Evolutionary conservation across 805 yeast species (phyloP), one percentile per base, ranked within the genome.

Genomic region (Tetrapisispora phaffii): DNA sequence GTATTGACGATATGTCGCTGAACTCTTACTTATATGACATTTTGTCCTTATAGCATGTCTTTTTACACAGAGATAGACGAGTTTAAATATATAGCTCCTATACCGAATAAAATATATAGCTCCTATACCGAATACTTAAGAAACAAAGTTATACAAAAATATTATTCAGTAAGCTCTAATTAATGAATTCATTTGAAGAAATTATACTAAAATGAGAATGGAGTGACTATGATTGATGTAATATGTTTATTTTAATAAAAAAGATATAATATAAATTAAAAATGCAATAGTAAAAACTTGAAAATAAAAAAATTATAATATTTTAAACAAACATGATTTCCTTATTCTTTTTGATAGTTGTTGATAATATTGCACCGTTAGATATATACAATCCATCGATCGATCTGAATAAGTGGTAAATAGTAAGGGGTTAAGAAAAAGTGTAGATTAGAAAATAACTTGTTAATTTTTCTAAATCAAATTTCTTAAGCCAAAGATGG

Each of bases 401-500:
- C 45, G 45, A 43, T 43, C 41, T 43, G 45, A 43, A 43, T 43
- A 43, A 43, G 41, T 32, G 41, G 45, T 32, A 32, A 37, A 37
- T 36, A 33, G 34, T 24, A 23, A 15, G 20, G 31, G 32, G 28
- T 36, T 28, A 37, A 34, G 39, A 37, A 43, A 37, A 36, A 40
- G 35, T 41, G 33, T 36, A 32, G 20, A 36, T 41, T 39, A 29
- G 34, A 29, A 47, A 41, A 35, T 42, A 42, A 28, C 36, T 32
- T 43, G 28, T 24, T 26, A 34, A 24, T 37, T n/a, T 35, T 19
- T 23, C 33, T 43, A 17, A 3, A 33, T 34, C 16, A 33, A n/a
- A 26, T 12, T 38, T 38, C 45, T 63, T 66, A 69, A 54, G 70
- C 74, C 66, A 82, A 78, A 62, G 87, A 74, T 68, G 89, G 88